Conservation (phyloP, 495 filamentous ascomycete species). For the Aspergillus affinis region DNA sequence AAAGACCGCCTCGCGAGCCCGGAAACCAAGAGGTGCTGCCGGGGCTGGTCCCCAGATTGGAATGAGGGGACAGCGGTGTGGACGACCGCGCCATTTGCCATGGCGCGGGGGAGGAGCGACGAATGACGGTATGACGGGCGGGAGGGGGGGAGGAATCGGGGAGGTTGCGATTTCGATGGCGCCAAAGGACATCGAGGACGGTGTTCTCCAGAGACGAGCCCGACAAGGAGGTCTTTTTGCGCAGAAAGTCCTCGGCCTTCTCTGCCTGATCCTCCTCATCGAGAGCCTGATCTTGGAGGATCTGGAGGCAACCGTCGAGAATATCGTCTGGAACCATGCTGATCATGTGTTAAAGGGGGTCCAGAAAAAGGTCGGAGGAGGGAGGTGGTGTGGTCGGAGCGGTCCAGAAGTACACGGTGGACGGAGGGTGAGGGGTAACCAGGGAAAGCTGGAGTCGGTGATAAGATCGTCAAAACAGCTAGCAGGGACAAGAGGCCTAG, state of each 20-base stretch:
- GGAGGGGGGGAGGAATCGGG: constrained; percentile 77
- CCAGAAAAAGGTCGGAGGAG: constrained; percentile 4
- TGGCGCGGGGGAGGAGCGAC: constrained; percentile 85
- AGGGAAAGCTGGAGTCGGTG: constrained; percentile 5
- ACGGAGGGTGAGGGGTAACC: constrained; percentile 14
- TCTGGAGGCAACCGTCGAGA: constrained; percentile 84
- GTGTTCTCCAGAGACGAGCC: constrained; percentile 86
- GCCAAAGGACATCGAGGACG: constrained; percentile 89
- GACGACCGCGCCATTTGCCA: constrained; percentile 81
- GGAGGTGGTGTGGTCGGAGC: constrained; percentile 8
- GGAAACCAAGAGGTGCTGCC: constrained; percentile 77
- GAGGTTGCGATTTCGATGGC: constrained; percentile 75
- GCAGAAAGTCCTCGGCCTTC: constrained; percentile 82
- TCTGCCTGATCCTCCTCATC: constrained; percentile 97
- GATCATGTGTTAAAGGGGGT: background rate
- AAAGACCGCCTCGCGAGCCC: constrained; percentile 64
- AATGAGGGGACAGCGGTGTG: constrained; percentile 75
- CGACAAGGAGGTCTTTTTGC: constrained; percentile 70
- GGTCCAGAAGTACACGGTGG: constrained; percentile 9
- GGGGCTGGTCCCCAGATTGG: constrained; percentile 73
- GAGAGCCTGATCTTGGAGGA: constrained; percentile 77
- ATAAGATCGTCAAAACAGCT: constrained; percentile 8
- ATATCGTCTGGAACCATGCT: constrained; percentile 88
- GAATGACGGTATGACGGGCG: constrained; percentile 83
- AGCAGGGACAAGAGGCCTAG: background rate